Base-by-base conservation (phyloP, 495 filamentous ascomycete genomes). In the Oidiodendron maius region DNA sequence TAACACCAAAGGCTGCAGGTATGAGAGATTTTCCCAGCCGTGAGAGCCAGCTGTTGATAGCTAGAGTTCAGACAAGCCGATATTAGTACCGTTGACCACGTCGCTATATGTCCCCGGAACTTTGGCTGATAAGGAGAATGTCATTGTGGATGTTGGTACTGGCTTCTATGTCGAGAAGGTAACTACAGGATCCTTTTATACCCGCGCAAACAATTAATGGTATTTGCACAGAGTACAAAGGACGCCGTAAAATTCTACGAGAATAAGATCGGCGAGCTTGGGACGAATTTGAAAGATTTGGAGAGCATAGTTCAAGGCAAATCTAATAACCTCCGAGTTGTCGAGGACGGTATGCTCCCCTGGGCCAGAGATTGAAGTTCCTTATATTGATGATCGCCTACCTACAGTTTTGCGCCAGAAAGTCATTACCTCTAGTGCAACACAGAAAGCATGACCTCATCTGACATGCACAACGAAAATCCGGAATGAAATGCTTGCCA, bases 161-260 rank as follows among this genome's bases (percentile, higher is more conserved):
- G 93, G 93, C 2, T 98, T 93, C 64, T 96, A 88, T 63, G 86
- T 97, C 47, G 93, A 97, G 69, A 98, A 98, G 78, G 85, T 86
- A 17, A 40, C n/a, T n/a, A n/a, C n/a, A n/a, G n/a, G n/a, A n/a
- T n/a, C n/a, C n/a, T n/a, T n/a, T n/a, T n/a, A n/a, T n/a, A n/a
- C n/a, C n/a, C n/a, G n/a, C n/a, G n/a, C 3, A 10, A 30, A n/a
- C 17, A 17, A 15, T 15, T 44, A 15, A 44, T 22, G 44, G 24
- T 15, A 26, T 17, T 13, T 15, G 2, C 34, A 23, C 44, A 76
- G 83, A 83, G 78, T 13, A 74, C 82, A 3, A 77, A 77, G 39
- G 87, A 87, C 51, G 94, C 93, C 1, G 74, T 74, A 25, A 79
- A 82, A 40, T 98, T 97, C 58, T 98, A 98, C 61, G 75, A 84